Percentiles rank a stretch among this genome's conserved stretches.
phyloP scores from a whole-genome alignment of 768 basidiomycete species.

The Mycena galericulata region DNA sequence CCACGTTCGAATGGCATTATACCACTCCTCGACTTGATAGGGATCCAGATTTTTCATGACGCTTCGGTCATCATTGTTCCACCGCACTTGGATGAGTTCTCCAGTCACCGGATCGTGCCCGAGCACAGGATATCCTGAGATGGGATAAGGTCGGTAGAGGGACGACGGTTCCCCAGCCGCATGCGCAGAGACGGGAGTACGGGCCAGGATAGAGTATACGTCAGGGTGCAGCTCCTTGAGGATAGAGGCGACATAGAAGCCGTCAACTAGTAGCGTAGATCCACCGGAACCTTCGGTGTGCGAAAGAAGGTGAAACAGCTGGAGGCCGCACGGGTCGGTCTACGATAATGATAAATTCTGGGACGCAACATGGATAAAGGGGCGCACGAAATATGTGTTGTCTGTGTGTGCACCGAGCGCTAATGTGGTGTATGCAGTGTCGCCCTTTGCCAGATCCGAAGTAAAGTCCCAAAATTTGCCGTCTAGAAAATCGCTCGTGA shows the following conservation, averaged over 20 bases:
- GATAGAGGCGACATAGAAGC: constrained; percentile 90
- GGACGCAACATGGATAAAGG: background rate
- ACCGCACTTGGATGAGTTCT: constrained; percentile 82
- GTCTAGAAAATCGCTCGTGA: constrained; percentile 58
- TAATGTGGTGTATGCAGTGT: constrained; percentile 93
- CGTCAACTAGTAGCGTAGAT: constrained; percentile 92
- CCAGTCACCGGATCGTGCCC: constrained; percentile 70
- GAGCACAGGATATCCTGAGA: constrained; percentile 76
- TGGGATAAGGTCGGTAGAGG: constrained; percentile 69
- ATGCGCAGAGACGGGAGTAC: constrained; percentile 80
- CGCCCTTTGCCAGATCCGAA: constrained; percentile 88
- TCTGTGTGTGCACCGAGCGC: constrained; percentile 87
- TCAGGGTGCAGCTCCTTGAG: constrained; percentile 80
- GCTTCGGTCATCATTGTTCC: constrained; percentile 96
- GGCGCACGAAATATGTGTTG: constrained; percentile 73
- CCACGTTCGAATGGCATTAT: constrained; percentile 86
- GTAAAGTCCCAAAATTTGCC: constrained; percentile 99
- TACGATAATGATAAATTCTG: constrained; percentile 41
- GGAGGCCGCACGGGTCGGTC: constrained; percentile 96
- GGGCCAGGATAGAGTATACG: constrained; percentile 76
- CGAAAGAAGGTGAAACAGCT: constrained; percentile 94
- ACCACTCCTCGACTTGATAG: constrained; percentile 82
- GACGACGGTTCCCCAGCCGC: constrained; percentile 83
- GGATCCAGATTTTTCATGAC: constrained; percentile 74
- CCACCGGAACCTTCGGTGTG: constrained; percentile 87